Percentiles rank a stretch among this genome's conserved stretches.
phyloP scores from a whole-genome alignment of 129 eudicot genomes.

The Artemisia tridentata region DNA sequence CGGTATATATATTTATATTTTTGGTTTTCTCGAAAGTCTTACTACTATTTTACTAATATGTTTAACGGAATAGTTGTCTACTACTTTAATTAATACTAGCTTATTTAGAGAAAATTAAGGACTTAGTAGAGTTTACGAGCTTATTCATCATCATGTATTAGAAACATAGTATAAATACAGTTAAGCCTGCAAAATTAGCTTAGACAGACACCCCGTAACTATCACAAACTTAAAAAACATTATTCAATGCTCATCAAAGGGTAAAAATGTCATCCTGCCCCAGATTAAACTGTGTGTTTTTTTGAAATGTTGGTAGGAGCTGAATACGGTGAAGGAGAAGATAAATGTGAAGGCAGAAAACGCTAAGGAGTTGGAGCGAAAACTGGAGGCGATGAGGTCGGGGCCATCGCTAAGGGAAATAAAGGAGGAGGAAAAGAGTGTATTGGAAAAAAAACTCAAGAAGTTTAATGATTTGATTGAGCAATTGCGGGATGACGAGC shows the following conservation, averaged over 20 bases:
- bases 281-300: background rate
- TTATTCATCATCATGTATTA: too few relatives aligned
- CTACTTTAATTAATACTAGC: too few relatives aligned
- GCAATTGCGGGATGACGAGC: slow-evolving; percentile 36
- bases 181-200: too few relatives aligned
- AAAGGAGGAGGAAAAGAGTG: slow-evolving; percentile 49
- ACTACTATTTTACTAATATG: background rate
- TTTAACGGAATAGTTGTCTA: background rate
- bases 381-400: slow-evolving; percentile 48
- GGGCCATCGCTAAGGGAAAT: slow-evolving; percentile 55
- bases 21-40: too few relatives aligned
- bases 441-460: slow-evolving; percentile 53
- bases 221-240: too few relatives aligned
- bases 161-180: too few relatives aligned
- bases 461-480: slow-evolving; percentile 62
- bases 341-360: slow-evolving; percentile 18
- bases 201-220: too few relatives aligned
- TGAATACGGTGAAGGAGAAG: slow-evolving; percentile 33
- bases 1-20: background rate
- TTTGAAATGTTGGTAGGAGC: slow-evolving; percentile 30
- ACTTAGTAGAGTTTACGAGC: too few relatives aligned
- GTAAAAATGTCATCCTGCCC: too few relatives aligned
- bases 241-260: too few relatives aligned
- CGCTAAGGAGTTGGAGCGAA: slow-evolving; percentile 45
- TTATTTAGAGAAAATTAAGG: too few relatives aligned